Conservation (phyloP, 371 early-diverging fungal species). For the Mycotypha africana region DNA sequence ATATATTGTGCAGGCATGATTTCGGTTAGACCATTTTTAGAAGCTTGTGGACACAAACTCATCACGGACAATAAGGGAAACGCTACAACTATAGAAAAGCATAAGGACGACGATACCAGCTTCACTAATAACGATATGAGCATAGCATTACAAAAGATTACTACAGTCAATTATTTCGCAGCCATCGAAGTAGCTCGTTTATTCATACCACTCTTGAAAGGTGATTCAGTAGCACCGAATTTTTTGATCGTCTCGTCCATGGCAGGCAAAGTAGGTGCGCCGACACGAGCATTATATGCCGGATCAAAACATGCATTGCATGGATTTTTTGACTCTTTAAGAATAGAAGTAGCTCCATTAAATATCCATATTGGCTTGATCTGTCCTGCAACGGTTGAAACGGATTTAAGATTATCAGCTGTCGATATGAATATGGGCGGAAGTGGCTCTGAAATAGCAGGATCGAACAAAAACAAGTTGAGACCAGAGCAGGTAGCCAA, state of each 20-base stretch:
- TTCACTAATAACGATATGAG: constrained; percentile 4
- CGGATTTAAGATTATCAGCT: constrained; percentile 66
- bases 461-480: constrained; percentile 60
- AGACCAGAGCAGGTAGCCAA: constrained; percentile 53
- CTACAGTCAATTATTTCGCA: constrained; percentile 61
- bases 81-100: constrained; percentile 3
- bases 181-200: constrained; percentile 55
- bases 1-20: constrained; percentile 68
- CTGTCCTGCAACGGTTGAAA: constrained; percentile 77
- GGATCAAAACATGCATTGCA: constrained; percentile 81
- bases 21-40: constrained; percentile 55
- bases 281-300: constrained; percentile 78
- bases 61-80: too few species aligned
- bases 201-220: constrained; percentile 55
- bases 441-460: constrained; percentile 30
- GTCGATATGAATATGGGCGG: constrained; percentile 44
- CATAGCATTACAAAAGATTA: constrained; percentile 35
- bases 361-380: constrained; percentile 63
- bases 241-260: constrained; percentile 77
- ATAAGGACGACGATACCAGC: background rate
- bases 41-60: constrained; percentile 41
- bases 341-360: constrained; percentile 63
- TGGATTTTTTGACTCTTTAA: constrained; percentile 80
- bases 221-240: constrained; percentile 44
- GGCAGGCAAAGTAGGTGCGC: constrained; percentile 76